Evolutionary conservation across 106 monocot genomes (phyloP), one percentile per base, ranked within the genome.

Genomic region (Dendrobium catenatum): DNA sequence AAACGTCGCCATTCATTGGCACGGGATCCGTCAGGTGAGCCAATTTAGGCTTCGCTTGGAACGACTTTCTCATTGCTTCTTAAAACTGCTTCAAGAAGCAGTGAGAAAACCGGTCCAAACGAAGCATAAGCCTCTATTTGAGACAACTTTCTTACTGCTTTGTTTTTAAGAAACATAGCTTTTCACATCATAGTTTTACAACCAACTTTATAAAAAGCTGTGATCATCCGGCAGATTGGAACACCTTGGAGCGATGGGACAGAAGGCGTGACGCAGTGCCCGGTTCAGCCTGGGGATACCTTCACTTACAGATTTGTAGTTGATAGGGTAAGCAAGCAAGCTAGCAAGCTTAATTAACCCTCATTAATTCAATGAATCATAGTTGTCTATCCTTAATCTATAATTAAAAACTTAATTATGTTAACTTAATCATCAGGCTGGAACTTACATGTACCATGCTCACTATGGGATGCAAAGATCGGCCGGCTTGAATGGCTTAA

Each of bases 391-490:
- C 54, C 16, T 54, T 54, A 16, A 54, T 54, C 13, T 10, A 10
- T 16, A 1, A 54, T 54, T 10, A 54, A 9, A 54, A 10, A 16
- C 0, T 0, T 16, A 54, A 10, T 76, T 9, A 61, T 82, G 42
- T 22, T 15, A 0, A 44, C 31, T 51, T 37, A 41, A 15, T 29
- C 40, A n/a, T n/a, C 87, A 95, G 92, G 43, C 94, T 0, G 96
- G 96, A 40, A 96, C 94, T 0, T 96, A 92, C 68, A 68, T 96
- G 37, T 96, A 96, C 82, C 96, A 96, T 67, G 88, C 92, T 0
- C 96, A 96, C 73, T 96, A 94, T 22, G 96, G 94, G 11, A 94
- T 96, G 94, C 96, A 96, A 79, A 90, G 92, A 47, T 90, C 94
- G 0, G 87, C 87, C 0, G 96, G 96, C 1, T 92, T 96, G 4